Evolutionary conservation across 2,329 filamentous ascomycete genomes (phyloP), one percentile per base, ranked within the genome.

Genomic region (Stemphylium lycopersici): DNA sequence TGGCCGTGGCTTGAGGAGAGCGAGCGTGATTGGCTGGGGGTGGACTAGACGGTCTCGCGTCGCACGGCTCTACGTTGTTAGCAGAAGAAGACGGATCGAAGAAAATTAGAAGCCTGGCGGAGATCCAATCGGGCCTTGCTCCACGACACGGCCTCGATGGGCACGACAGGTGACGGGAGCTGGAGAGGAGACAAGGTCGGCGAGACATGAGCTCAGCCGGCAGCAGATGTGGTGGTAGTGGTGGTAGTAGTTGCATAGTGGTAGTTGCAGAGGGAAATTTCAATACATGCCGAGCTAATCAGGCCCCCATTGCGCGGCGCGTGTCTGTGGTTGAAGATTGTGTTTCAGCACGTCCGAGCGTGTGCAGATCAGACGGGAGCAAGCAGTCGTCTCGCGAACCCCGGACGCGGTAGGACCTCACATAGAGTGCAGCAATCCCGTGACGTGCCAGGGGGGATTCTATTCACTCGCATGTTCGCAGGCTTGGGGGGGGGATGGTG

Each of bases 351-450:
- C 20, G 53, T 48, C 58, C 58, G 50, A 47, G 48, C 47, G 34
- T 38, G 39, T 58, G 67, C 57, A 59, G 65, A 69, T 69, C 66
- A 61, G 65, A 67, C 67, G 63, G 62, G 64, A 63, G 61, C 59
- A 60, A 56, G 45, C 52, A 39, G 41, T 45, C 33, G 41, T 65
- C 66, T 67, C 58, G 63, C 62, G 60, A 57, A 34, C 33, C 32
- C 32, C 48, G 24, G 48, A 50, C 26, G 34, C 48, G 12, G 26
- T 31, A 36, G 43, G 32, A 33, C 31, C 32, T 50, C 48, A 44
- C 39, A 44, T 52, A 49, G 55, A 49, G 33, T 46, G 40, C 49
- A 12, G 42, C 40, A 18, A 50, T 60, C 57, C 48, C 48, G 48
- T 55, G 52, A 52, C 29, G 32, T 37, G 33, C 33, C n/a, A 51